phyloP scores from a whole-genome alignment of 495 filamentous ascomycete genomes.

The Tuber aestivum region DNA sequence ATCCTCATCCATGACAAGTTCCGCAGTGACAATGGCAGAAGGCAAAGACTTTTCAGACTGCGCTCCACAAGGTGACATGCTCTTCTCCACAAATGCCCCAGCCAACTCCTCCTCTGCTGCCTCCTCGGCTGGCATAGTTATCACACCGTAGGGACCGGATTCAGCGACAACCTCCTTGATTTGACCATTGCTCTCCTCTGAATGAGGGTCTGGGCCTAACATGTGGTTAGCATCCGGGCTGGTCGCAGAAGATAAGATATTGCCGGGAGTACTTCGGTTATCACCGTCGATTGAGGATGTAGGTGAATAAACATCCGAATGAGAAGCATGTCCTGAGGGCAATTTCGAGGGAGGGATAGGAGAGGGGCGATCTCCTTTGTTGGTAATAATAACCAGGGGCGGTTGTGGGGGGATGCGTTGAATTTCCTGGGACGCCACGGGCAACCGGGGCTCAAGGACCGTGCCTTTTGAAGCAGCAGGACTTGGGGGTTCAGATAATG shows the following conservation, averaged over 20 bases:
- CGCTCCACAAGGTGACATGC: slow-evolving; percentile 5
- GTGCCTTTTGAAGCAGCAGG: slow-evolving; percentile 5
- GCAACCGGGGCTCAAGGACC: slow-evolving; percentile 18
- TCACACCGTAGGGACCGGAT: slow-evolving; percentile 5
- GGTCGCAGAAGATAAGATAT: slow-evolving; percentile 39
- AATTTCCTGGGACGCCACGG: slow-evolving; percentile 11
- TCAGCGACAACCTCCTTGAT: slow-evolving; percentile 25
- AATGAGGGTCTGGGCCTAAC: slow-evolving; percentile 16
- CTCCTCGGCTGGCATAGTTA: slow-evolving; percentile 8
- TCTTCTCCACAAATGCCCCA: slow-evolving; percentile 7
- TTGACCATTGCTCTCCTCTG: slow-evolving; percentile 10
- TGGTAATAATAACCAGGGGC: slow-evolving; percentile 32
- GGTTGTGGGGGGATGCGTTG: slow-evolving; percentile 26
- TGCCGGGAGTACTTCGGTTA: slow-evolving; percentile 23
- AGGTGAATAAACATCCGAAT: slow-evolving; percentile 37
- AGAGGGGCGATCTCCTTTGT: slow-evolving; percentile 20
- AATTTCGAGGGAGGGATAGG: slow-evolving; percentile 8
- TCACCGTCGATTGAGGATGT: slow-evolving; percentile 38
- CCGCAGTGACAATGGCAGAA: slow-evolving; percentile 13
- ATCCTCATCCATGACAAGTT: slow-evolving; percentile 14
- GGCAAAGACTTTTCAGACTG: slow-evolving; percentile 14
- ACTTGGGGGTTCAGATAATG: slow-evolving; percentile 3
- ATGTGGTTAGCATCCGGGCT: slow-evolving; percentile 41
- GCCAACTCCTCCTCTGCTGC: slow-evolving; percentile 11
- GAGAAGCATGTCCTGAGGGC: not conserved